Percentiles rank a stretch among this genome's conserved stretches.
Evolutionary conservation across 129 eudicot species (phyloP).

Genomic region (Glebionis coronaria): DNA sequence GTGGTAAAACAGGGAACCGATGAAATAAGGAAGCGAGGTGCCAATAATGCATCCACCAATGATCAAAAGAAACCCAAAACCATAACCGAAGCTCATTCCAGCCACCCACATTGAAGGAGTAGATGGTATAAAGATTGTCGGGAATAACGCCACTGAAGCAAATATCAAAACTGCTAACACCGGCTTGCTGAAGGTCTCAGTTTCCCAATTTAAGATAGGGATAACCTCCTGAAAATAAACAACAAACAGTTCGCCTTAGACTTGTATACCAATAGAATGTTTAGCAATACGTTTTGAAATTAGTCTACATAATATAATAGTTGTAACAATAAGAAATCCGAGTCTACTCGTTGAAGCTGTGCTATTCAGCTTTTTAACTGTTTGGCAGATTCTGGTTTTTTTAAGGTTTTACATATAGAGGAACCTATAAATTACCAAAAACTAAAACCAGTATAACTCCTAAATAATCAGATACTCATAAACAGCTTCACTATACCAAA

Average conservation of each 20-base stretch:
- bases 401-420: too few relatives aligned
- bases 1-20: conserved; percentile 70
- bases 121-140: conserved; percentile 71
- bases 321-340: not conserved
- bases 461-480: too few relatives aligned
- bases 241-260: conserved; percentile 3
- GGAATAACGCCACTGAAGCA: conserved; percentile 76
- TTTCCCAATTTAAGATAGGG: conserved; percentile 82
- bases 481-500: too few relatives aligned
- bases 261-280: too few relatives aligned
- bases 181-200: conserved; percentile 63
- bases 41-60: conserved; percentile 66
- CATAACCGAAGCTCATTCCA: conserved; percentile 96
- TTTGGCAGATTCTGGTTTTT: too few relatives aligned
- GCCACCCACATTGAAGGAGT: conserved; percentile 99
- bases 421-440: too few relatives aligned
- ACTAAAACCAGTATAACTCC: too few relatives aligned
- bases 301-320: not conserved
- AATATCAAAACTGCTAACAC: conserved; percentile 64
- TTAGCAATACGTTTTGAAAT: not conserved
- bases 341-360: too few relatives aligned
- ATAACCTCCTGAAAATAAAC: conserved; percentile 59
- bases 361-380: too few relatives aligned
- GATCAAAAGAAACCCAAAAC: conserved; percentile 70
- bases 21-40: conserved; percentile 70